These are phyloP conservation scores for Mimosa bimucronata DNA, from an alignment of 306 rosid genomes.

Conservation along the genomic window DNA sequence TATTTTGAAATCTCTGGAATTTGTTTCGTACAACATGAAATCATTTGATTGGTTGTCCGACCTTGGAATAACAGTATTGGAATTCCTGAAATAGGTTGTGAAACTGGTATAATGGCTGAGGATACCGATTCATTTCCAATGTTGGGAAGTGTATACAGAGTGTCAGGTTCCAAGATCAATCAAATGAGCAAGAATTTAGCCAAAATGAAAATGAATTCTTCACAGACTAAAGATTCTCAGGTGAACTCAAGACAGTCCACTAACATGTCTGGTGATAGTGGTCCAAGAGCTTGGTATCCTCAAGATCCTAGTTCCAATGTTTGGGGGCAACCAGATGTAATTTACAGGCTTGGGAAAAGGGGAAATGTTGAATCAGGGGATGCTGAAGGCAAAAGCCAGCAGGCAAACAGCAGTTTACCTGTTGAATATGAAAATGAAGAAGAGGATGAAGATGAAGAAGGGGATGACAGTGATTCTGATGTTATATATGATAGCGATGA, in stretches of 20 bases:
- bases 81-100: constrained; percentile 3
- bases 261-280: constrained; percentile 27
- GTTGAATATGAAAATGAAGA: not conserved
- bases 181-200: constrained; percentile 19
- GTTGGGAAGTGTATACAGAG: constrained; percentile 45
- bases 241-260: constrained; percentile 1
- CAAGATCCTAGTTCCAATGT: constrained; percentile 37
- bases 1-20: constrained; percentile 5
- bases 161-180: constrained; percentile 26
- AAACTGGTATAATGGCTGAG: constrained; percentile 42
- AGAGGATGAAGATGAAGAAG: constrained; percentile 35
- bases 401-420: constrained; percentile 17
- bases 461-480: constrained; percentile 43
- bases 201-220: constrained; percentile 24
- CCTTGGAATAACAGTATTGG: constrained; percentile 19
- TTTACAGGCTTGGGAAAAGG: constrained; percentile 23
- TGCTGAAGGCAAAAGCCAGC: constrained; percentile 33
- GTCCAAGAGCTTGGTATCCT: constrained; percentile 36
- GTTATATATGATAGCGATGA: constrained; percentile 46
- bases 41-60: not conserved
- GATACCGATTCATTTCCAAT: constrained; percentile 42
- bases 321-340: constrained; percentile 35
- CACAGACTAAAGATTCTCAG: constrained; percentile 12
- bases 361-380: constrained; percentile 27
- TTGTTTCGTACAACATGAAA: not conserved